Percentiles rank a stretch among this genome's conserved stretches.
Evolutionary conservation across 192 early-diverging fungal genomes (phyloP).

Genomic region (Coemansia furcata): DNA sequence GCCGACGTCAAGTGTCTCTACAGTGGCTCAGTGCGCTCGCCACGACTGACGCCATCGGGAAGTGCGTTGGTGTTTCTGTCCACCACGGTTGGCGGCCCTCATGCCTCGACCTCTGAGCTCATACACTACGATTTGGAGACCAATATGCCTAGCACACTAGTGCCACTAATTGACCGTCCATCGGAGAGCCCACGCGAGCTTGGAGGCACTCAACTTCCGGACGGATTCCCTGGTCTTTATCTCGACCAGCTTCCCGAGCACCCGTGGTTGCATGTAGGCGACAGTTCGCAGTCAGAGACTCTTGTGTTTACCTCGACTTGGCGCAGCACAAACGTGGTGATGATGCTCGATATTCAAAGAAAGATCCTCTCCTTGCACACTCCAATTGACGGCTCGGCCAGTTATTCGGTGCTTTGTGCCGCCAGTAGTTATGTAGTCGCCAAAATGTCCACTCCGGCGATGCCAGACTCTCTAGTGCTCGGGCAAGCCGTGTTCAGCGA

Average conservation of each 20-base stretch:
- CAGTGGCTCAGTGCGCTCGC: conserved; percentile 56
- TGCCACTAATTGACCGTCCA: conserved; percentile 26
- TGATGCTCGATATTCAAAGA: conserved; percentile 46
- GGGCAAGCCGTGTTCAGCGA: conserved; percentile 9
- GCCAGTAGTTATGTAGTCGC: conserved; percentile 48
- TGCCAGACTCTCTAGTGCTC: conserved; percentile 49
- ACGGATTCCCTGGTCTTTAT: conserved; percentile 71
- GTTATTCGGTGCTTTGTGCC: conserved; percentile 50
- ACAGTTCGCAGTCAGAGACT: conserved; percentile 3
- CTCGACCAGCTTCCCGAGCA: conserved; percentile 54
- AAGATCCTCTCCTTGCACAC: conserved; percentile 57
- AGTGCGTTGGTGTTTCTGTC: conserved; percentile 60
- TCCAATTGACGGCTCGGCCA: conserved; percentile 46
- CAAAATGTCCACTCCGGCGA: conserved; percentile 55
- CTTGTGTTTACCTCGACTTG: conserved; percentile 39
- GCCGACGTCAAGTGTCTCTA: conserved; percentile 33
- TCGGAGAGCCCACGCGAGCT: conserved; percentile 7
- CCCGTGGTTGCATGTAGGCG: conserved; percentile 23
- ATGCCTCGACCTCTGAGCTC: conserved; percentile 59
- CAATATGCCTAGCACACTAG: conserved; percentile 1
- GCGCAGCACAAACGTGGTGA: conserved; percentile 43
- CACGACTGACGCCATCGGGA: conserved; percentile 58
- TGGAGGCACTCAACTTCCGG: conserved; percentile 27
- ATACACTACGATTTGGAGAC: conserved; percentile 36
- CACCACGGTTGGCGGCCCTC: conserved; percentile 65